Conservation (phyloP, 495 filamentous ascomycete genomes). For the Tuber calosporum region DNA sequence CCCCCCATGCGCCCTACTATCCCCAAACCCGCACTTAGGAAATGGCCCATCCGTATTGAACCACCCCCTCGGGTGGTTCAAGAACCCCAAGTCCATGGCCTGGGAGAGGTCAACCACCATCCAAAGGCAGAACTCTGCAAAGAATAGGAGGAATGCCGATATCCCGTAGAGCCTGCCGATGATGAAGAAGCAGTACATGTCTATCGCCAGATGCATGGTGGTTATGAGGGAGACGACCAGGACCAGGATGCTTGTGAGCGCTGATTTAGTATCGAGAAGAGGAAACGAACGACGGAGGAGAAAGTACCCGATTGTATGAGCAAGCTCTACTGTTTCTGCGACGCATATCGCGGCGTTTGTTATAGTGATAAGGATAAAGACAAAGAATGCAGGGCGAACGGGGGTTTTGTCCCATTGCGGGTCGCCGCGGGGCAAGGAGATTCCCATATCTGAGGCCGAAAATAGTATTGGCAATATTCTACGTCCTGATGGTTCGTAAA, state of each 20-base stretch:
- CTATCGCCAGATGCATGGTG: neutral
- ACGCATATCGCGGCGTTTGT: neutral
- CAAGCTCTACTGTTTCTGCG: neutral
- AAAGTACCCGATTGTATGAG: neutral
- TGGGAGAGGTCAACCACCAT: neutral
- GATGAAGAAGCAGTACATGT: neutral
- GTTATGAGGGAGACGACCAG: neutral
- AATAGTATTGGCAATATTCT: neutral
- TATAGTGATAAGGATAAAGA: neutral
- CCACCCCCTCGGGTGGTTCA: neutral
- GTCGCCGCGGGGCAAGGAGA: neutral
- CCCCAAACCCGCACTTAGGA: neutral
- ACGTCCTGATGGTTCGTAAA: neutral
- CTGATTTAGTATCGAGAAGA: neutral
- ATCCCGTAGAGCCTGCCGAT: neutral
- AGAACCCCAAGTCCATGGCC: neutral
- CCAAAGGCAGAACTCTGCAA: slow-evolving; percentile 1
- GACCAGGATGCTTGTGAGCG: neutral
- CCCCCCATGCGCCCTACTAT: neutral
- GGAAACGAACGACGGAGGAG: neutral
- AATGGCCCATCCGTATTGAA: neutral
- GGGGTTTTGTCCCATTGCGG: neutral
- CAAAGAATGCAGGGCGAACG: neutral
- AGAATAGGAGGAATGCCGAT: neutral
- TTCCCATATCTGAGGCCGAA: neutral